A percentile compares a stretch with the other conserved stretches of the same genome.
Conservation (phyloP, 140 eudicot genomes). For the Cichorium intybus region DNA sequence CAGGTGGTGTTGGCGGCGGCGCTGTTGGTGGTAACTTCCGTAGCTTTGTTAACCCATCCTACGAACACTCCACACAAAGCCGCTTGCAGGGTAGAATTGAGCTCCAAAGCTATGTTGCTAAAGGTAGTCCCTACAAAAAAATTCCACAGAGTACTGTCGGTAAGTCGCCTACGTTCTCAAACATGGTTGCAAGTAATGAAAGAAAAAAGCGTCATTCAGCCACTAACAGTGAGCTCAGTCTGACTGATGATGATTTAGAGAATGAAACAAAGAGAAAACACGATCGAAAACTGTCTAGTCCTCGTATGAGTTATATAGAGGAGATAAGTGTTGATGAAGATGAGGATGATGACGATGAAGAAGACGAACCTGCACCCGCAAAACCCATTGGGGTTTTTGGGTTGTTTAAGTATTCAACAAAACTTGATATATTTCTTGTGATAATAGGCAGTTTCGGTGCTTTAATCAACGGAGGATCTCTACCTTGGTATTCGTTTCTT, state of each 20-base stretch:
- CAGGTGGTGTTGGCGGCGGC: background rate
- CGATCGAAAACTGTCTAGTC: slow-evolving; percentile 6
- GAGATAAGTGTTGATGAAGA: slow-evolving; percentile 9
- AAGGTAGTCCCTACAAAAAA: slow-evolving; percentile 13
- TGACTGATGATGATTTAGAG: slow-evolving; percentile 31
- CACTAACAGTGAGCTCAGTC: slow-evolving; percentile 21
- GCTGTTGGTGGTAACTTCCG: slow-evolving; percentile 5
- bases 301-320: slow-evolving; percentile 13
- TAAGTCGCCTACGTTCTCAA: slow-evolving; percentile 17
- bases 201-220: slow-evolving; percentile 25
- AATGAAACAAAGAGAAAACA: slow-evolving; percentile 23
- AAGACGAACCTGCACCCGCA: slow-evolving; percentile 44
- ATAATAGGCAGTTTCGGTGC: slow-evolving; percentile 74
- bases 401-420: slow-evolving; percentile 64
- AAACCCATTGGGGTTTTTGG: slow-evolving; percentile 49
- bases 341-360: slow-evolving; percentile 34
- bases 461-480: slow-evolving; percentile 76
- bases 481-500: slow-evolving; percentile 81
- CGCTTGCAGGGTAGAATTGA: slow-evolving; percentile 51
- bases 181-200: slow-evolving; percentile 21
- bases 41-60: slow-evolving; percentile 29
- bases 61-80: slow-evolving; percentile 28
- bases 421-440: slow-evolving; percentile 51
- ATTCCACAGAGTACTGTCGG: background rate
- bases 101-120: slow-evolving; percentile 64